A percentile compares a stretch with the other conserved stretches of the same genome.
Evolutionary conservation across 2,329 filamentous ascomycete genomes (phyloP).

Genomic region (Scedosporium apiospermum): DNA sequence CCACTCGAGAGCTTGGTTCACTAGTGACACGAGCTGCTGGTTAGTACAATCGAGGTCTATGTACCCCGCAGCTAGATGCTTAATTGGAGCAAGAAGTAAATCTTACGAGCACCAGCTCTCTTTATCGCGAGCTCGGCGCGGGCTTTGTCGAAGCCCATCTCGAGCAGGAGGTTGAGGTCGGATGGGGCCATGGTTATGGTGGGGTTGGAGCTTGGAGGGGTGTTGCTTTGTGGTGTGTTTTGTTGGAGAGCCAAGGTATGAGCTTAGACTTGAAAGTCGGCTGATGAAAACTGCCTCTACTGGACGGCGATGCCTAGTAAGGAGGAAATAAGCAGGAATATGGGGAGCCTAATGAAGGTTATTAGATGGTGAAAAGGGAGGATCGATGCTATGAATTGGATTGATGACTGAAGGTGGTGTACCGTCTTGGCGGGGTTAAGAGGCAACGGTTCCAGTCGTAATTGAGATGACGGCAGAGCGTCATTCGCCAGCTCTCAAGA

Average conservation of each 20-base stretch:
- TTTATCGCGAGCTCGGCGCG: slow-evolving; percentile 77
- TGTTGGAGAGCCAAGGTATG: slow-evolving; percentile 5
- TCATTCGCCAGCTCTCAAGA: too few relatives aligned
- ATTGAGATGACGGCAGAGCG: background rate
- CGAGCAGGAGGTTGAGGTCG: slow-evolving; percentile 51
- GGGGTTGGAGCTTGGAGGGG: background rate
- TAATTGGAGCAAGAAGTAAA: background rate
- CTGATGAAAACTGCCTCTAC: too few relatives aligned
- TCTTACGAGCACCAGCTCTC: slow-evolving; percentile 67
- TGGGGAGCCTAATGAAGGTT: too few relatives aligned
- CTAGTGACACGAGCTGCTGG: background rate
- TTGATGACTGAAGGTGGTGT: background rate
- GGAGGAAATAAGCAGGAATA: too few relatives aligned
- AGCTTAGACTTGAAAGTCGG: background rate
- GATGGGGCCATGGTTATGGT: slow-evolving; percentile 41
- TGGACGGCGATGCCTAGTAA: too few relatives aligned
- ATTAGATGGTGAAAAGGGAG: too few relatives aligned
- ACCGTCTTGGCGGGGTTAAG: background rate
- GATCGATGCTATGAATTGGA: too few relatives aligned
- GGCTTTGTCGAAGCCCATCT: slow-evolving; percentile 76
- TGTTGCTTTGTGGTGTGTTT: slow-evolving; percentile 7
- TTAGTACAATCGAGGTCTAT: too few relatives aligned
- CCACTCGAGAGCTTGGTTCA: slow-evolving; percentile 59
- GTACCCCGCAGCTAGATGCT: background rate
- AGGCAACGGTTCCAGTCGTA: background rate